A percentile compares a stretch with the other conserved stretches of the same genome.
phyloP scores from a whole-genome alignment of 257 asterid genomes.

The Gentiana macrophylla region DNA sequence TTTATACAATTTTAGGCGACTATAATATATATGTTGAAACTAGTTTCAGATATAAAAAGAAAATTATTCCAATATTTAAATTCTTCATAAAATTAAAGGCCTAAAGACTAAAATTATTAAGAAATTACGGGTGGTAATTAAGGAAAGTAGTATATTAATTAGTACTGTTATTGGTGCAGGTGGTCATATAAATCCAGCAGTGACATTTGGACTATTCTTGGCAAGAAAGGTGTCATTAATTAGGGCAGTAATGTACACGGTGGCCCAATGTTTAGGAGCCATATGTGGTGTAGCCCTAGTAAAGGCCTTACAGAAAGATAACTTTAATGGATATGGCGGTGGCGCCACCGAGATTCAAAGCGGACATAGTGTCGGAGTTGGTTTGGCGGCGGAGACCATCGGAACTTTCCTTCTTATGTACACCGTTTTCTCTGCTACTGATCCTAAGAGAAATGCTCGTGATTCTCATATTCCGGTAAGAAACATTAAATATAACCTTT shows the following conservation, averaged over 20 bases:
- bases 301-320: slow-evolving; percentile 42
- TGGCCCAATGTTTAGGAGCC: slow-evolving; percentile 66
- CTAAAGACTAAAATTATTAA: no score
- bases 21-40: no score
- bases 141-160: neutral
- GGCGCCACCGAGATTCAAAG: slow-evolving; percentile 36
- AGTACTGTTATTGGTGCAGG: slow-evolving; percentile 19
- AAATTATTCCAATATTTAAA: no score
- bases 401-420: slow-evolving; percentile 73
- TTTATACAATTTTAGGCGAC: no score
- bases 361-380: slow-evolving; percentile 41
- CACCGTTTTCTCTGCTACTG: slow-evolving; percentile 81
- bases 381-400: slow-evolving; percentile 52
- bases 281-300: slow-evolving; percentile 64
- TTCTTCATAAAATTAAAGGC: no score
- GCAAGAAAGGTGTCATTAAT: slow-evolving; percentile 59
- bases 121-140: no score
- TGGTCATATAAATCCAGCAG: slow-evolving; percentile 74
- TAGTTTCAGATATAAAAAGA: no score
- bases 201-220: slow-evolving; percentile 63
- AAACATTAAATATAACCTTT: no score
- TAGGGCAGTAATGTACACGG: slow-evolving; percentile 64
- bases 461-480: slow-evolving; percentile 73
- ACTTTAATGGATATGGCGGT: slow-evolving; percentile 36
- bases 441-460: slow-evolving; percentile 66